These are phyloP conservation scores for Lactarius sanguifluus DNA, from an alignment of 768 basidiomycete species.

Conservation along the genomic window DNA sequence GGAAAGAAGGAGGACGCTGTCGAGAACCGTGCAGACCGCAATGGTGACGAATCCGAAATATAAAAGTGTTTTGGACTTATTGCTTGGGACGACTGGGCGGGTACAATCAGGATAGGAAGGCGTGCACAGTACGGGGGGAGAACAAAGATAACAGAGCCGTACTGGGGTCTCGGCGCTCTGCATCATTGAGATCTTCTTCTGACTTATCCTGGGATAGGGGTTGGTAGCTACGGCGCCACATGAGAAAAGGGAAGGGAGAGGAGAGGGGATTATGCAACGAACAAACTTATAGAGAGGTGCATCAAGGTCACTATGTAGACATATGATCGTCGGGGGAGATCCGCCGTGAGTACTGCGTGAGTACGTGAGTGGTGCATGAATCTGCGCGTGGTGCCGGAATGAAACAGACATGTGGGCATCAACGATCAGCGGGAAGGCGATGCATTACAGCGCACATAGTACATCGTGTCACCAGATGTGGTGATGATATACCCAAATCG, in stretches of 20 bases:
- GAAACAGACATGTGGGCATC: no score
- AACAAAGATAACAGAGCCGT: not conserved
- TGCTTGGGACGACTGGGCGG: not conserved
- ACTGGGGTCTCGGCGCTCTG: constrained; percentile 11
- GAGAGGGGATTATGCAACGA: not conserved
- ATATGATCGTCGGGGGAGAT: no score
- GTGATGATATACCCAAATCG: no score
- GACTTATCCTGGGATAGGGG: not conserved
- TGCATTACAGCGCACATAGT: no score
- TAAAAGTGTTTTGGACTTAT: not conserved
- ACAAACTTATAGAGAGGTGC: no score
- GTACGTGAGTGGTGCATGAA: no score
- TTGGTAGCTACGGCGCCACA: constrained; percentile 13
- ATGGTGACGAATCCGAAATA: constrained; percentile 6
- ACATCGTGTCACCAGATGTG: no score
- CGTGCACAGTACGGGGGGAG: not conserved
- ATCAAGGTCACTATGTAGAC: not conserved
- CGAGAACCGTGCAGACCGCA: not conserved
- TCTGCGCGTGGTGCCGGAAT: no score
- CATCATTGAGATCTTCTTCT: no score
- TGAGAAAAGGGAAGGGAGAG: not conserved
- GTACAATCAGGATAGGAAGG: constrained; percentile 3
- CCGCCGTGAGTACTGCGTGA: no score
- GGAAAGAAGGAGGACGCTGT: constrained; percentile 10
- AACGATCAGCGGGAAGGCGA: no score